Conservation (phyloP, 2,329 filamentous ascomycete species). For the Trichoderma afroharzianum region DNA sequence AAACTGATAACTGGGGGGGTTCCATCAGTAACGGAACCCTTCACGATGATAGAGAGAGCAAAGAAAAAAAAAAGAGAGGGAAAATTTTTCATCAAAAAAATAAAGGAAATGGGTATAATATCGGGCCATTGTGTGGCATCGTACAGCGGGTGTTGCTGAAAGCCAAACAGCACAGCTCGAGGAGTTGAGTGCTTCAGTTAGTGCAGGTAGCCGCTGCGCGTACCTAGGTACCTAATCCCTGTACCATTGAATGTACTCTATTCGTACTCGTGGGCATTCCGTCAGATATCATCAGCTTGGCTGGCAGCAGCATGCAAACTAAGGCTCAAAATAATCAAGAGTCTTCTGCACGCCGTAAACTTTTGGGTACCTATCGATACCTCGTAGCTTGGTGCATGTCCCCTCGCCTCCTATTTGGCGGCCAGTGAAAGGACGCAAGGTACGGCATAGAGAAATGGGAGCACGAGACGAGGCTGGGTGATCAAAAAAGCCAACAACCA, state of each 20-base stretch:
- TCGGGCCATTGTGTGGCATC: not conserved
- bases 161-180: not conserved
- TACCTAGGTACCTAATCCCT: not conserved
- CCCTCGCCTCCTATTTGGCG: not conserved
- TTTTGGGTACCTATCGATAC: not conserved
- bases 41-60: not conserved
- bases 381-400: not conserved
- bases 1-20: not conserved
- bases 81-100: not conserved
- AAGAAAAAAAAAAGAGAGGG: not conserved
- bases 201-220: not conserved
- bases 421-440: not conserved
- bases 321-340: not conserved
- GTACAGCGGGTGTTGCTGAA: not conserved
- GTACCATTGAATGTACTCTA: not conserved
- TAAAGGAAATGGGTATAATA: not conserved
- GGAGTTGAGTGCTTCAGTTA: not conserved
- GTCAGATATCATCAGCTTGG: not conserved
- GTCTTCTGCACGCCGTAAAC: not conserved
- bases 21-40: not conserved
- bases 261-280: not conserved
- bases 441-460: not conserved
- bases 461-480: slow-evolving; percentile 4
- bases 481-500: not conserved
- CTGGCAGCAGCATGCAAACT: slow-evolving; percentile 1